Evolutionary conservation across 441 rosid species (phyloP).

Genomic region (Kokia cookei): DNA sequence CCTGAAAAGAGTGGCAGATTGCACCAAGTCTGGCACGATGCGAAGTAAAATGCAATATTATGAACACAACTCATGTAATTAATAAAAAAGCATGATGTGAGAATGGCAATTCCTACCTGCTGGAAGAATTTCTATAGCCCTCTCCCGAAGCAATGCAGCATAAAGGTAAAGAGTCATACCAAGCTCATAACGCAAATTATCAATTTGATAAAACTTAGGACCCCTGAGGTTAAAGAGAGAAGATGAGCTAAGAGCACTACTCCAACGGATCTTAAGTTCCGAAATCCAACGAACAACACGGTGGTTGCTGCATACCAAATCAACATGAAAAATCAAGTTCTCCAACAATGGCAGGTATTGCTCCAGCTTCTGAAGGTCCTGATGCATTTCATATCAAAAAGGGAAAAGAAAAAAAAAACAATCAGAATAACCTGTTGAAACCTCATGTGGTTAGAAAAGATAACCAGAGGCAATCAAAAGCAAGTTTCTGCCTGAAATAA

Average conservation of each 20-base stretch:
- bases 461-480: background rate
- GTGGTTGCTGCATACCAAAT: slow-evolving; percentile 26
- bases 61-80: background rate
- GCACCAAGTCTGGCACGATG: slow-evolving; percentile 40
- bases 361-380: slow-evolving; percentile 67
- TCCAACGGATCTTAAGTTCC: slow-evolving; percentile 67
- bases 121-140: slow-evolving; percentile 53
- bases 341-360: slow-evolving; percentile 59
- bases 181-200: slow-evolving; percentile 57
- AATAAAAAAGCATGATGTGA: background rate
- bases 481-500: background rate
- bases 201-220: slow-evolving; percentile 50
- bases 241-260: slow-evolving; percentile 46
- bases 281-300: slow-evolving; percentile 31
- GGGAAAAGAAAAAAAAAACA: background rate
- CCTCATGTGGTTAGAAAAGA: background rate
- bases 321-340: slow-evolving; percentile 49
- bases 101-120: slow-evolving; percentile 31
- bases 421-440: background rate
- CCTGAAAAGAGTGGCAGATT: slow-evolving; percentile 50
- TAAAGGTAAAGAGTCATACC: slow-evolving; percentile 56
- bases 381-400: slow-evolving; percentile 4
- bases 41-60: background rate
- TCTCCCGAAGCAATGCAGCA: slow-evolving; percentile 58
- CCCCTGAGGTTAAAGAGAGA: slow-evolving; percentile 51